Evolutionary conservation across 2,329 filamentous ascomycete species (phyloP), one percentile per base, ranked within the genome.

Genomic region (Ophiognomonia clavigignenti-juglandacearum): DNA sequence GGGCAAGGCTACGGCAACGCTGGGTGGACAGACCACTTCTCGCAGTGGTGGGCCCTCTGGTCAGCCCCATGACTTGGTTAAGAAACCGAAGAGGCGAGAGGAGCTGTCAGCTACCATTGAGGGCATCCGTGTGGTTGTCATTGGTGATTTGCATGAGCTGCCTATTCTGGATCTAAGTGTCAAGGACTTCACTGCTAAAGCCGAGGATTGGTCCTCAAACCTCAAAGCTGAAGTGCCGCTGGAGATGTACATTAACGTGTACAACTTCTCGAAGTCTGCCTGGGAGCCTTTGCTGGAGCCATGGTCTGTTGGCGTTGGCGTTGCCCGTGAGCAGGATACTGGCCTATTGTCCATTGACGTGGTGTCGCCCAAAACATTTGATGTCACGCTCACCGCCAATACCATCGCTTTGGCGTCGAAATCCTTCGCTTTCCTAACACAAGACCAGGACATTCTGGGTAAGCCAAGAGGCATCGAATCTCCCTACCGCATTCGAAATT

Each of bases 211-310:
- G 93, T 92, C 92, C 1, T 85, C 83, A 5, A 85, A 84, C 19
- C 75, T 98, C 64, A 90, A 84, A 59, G 92, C 88, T 0, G 89
- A 96, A 61, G 87, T 89, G 0, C 86, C 82, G n/a, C 83, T 98
- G 39, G 89, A 96, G 53, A 89, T 92, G 54, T 96, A 96, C 65
- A 80, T 95, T 57, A 98, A 97, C 59, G 85, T 98, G 22, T 98
- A 96, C 74, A 98, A 98, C 66, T 98, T 98, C 68, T 93, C 93
- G 13, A 98, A 98, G 64, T 98, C 93, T 0, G 89, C 90, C 4
- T 98, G 93, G 93, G 93, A 98, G 64, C 93, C 93, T 3, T 70
- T 98, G 27, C 82, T 98, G 22, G 93, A 98, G 63, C 95, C 95
- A 7, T 98, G 93, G 93, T 83, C 92, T 55, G 75, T 97, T n/a